Percentiles rank a stretch among this genome's conserved stretches.
phyloP scores from a whole-genome alignment of 2,329 filamentous ascomycete genomes.

The Macrophomina pseudophaseolina region DNA sequence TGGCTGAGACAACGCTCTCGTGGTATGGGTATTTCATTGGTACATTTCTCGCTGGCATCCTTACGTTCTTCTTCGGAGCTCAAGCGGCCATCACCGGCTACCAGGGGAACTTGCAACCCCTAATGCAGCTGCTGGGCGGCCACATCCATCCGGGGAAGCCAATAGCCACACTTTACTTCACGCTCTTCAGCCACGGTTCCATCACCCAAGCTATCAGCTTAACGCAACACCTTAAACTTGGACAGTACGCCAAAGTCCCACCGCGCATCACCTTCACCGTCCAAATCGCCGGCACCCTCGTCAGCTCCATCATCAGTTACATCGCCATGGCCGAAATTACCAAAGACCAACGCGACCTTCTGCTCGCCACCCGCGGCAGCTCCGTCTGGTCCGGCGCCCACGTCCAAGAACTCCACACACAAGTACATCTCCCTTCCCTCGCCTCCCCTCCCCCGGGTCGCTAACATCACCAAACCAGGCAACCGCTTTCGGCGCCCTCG shows the following conservation, averaged over 20 bases:
- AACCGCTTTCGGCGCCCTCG: conserved; percentile 43
- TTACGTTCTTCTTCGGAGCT: conserved; percentile 36
- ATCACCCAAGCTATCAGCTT: conserved; percentile 35
- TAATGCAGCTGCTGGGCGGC: conserved; percentile 30
- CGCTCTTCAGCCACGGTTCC: conserved; percentile 42
- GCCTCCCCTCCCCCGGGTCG: not conserved
- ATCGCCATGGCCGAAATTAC: conserved; percentile 53
- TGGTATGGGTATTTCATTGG: conserved; percentile 42
- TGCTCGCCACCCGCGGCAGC: conserved; percentile 46
- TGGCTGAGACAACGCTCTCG: conserved; percentile 36
- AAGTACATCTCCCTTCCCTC: not conserved
- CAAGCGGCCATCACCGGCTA: conserved; percentile 33
- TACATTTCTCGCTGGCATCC: conserved; percentile 31
- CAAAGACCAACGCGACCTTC: conserved; percentile 45
- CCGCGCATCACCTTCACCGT: conserved; percentile 70
- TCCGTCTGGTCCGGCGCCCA: conserved; percentile 54
- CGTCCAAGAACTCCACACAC: conserved; percentile 51
- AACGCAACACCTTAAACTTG: conserved; percentile 46
- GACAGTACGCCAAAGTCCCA: conserved; percentile 61
- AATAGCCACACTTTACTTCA: conserved; percentile 50
- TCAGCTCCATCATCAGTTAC: conserved; percentile 66
- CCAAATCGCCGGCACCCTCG: conserved; percentile 68
- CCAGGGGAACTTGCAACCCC: conserved; percentile 30
- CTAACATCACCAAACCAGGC: conserved; percentile 38
- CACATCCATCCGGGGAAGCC: conserved; percentile 33